Conservation (phyloP, 495 filamentous ascomycete genomes). For the Neurospora tetrasperma region DNA sequence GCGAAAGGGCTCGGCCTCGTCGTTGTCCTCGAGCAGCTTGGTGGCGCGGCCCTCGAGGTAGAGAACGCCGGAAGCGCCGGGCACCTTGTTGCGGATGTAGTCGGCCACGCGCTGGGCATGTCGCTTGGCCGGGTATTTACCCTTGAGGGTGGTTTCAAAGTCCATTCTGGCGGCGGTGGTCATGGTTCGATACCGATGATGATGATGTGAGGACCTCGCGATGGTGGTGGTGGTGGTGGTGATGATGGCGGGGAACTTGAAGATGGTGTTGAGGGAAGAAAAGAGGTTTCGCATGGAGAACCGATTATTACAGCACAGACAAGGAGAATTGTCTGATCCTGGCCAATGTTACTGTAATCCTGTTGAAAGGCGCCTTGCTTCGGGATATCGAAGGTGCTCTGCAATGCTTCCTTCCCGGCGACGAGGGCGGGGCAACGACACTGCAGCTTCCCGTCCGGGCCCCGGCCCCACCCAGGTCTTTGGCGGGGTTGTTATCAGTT, state of each 20-base stretch:
- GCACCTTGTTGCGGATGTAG: conserved; percentile 52
- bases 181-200: background rate
- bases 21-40: conserved; percentile 70
- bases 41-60: conserved; percentile 84
- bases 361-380: background rate
- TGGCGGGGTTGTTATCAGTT: background rate
- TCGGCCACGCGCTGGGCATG: conserved; percentile 77
- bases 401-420: background rate
- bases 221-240: background rate
- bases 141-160: conserved; percentile 35
- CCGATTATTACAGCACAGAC: background rate
- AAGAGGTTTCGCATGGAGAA: background rate
- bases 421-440: background rate
- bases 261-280: background rate
- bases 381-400: background rate
- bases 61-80: conserved; percentile 52
- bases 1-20: conserved; percentile 65
- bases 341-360: background rate
- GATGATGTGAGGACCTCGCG: background rate
- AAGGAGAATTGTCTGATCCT: background rate
- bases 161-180: conserved; percentile 13
- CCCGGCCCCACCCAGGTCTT: background rate
- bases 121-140: conserved; percentile 91
- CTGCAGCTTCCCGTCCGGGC: background rate
- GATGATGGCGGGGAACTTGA: background rate